A percentile compares a stretch with the other conserved stretches of the same genome.
Evolutionary conservation across 768 basidiomycete genomes (phyloP).

Genomic region (Tylopilus vinaceipallidus): DNA sequence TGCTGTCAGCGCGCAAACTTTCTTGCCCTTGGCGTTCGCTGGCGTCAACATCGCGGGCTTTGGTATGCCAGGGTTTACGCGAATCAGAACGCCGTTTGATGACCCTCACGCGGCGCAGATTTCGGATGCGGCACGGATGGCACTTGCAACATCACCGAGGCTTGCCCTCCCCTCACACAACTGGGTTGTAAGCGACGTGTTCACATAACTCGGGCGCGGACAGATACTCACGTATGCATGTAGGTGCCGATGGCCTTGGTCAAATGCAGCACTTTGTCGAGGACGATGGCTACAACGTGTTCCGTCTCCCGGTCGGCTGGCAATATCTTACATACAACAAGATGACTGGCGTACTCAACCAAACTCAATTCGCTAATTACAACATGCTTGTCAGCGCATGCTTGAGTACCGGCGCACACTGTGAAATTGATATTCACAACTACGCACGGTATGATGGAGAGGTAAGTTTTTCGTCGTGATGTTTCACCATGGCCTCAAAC

Average conservation of each 20-base stretch:
- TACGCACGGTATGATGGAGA: conserved; percentile 55
- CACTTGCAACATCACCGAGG: conserved; percentile 37
- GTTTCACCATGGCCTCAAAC: not conserved
- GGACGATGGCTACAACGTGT: conserved; percentile 52
- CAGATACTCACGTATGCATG: not conserved
- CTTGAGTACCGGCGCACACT: conserved; percentile 48
- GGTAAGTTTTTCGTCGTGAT: conserved; percentile 21
- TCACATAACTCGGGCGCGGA: not conserved
- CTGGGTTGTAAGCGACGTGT: conserved; percentile 36
- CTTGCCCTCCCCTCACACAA: conserved; percentile 45
- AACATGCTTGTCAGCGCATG: conserved; percentile 43
- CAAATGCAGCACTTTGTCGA: conserved; percentile 63
- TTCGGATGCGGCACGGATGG: conserved; percentile 51
- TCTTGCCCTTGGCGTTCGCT: conserved; percentile 31
- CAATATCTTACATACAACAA: conserved; percentile 46
- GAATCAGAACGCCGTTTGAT: not conserved
- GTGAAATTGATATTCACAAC: conserved; percentile 60
- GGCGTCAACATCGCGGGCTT: conserved; percentile 58
- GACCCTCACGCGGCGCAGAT: conserved; percentile 28
- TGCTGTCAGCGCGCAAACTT: conserved; percentile 17
- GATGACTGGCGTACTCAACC: conserved; percentile 39
- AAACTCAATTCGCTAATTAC: conserved; percentile 46
- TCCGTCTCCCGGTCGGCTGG: conserved; percentile 63
- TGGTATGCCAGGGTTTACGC: conserved; percentile 19
- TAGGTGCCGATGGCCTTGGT: conserved; percentile 28